Percentiles rank a stretch among this genome's conserved stretches.
phyloP scores from a whole-genome alignment of 495 filamentous ascomycete species.

The Lasiosphaeria miniovina region DNA sequence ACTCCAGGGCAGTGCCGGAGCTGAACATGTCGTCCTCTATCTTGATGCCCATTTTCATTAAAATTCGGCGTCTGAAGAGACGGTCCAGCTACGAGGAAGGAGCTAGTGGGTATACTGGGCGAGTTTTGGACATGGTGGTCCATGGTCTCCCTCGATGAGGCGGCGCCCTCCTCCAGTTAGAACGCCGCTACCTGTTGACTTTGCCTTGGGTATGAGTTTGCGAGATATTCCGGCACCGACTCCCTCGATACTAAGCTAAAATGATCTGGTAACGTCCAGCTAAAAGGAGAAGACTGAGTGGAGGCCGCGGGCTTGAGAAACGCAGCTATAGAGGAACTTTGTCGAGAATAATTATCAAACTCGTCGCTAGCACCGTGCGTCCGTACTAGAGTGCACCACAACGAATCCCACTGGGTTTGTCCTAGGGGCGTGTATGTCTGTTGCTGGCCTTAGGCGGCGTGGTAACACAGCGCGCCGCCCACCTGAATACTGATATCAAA shows the following conservation, averaged over 20 bases:
- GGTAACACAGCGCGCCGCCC: slow-evolving; percentile 2
- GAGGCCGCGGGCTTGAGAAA: slow-evolving; percentile 18
- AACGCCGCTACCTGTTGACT: slow-evolving; percentile 9
- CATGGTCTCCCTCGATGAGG: background rate
- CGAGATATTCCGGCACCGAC: slow-evolving; percentile 7
- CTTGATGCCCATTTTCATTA: slow-evolving; percentile 12
- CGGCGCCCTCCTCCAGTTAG: background rate
- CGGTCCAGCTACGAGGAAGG: slow-evolving; percentile 11
- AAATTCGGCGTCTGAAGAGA: slow-evolving; percentile 11
- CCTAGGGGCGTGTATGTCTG: slow-evolving; percentile 15
- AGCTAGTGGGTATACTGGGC: slow-evolving; percentile 7
- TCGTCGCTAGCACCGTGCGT: slow-evolving; percentile 19
- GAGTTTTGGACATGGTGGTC: slow-evolving; percentile 2
- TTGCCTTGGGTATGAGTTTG: slow-evolving; percentile 8
- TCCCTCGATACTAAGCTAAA: slow-evolving; percentile 21
- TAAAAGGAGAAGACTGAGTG: slow-evolving; percentile 28
- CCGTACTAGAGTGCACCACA: slow-evolving; percentile 20
- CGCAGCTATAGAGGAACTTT: slow-evolving; percentile 18
- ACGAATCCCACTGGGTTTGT: slow-evolving; percentile 4
- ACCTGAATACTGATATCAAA: slow-evolving; percentile 10
- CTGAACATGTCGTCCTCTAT: slow-evolving; percentile 14
- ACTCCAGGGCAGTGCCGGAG: slow-evolving; percentile 5
- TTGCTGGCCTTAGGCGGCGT: slow-evolving; percentile 10
- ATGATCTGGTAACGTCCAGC: slow-evolving; percentile 29
- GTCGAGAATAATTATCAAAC: slow-evolving; percentile 28